Evolutionary conservation across 2,329 filamentous ascomycete genomes (phyloP).

Genomic region (Fusarium avenaceum): DNA sequence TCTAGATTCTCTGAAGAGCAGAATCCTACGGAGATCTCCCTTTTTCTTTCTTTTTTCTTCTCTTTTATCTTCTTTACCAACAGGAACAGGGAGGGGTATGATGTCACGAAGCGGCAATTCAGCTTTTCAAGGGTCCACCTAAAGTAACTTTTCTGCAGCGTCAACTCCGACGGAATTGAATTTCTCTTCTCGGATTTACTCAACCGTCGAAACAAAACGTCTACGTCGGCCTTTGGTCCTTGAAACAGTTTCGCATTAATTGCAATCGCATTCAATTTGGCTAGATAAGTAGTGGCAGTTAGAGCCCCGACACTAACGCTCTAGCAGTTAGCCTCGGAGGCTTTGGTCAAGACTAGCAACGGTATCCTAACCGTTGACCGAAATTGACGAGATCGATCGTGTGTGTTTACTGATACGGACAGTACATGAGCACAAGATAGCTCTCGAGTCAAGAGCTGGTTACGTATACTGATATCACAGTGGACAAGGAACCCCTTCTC

Average conservation of each 20-base stretch:
- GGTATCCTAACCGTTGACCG: background rate
- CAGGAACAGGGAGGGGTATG: background rate
- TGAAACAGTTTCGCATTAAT: background rate
- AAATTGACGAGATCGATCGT: background rate
- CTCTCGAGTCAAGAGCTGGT: background rate
- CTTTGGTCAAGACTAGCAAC: background rate
- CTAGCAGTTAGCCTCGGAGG: slow-evolving; percentile 13
- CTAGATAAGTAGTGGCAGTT: background rate
- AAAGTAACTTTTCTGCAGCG: background rate
- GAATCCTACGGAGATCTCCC: background rate
- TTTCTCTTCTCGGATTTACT: background rate
- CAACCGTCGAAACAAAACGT: background rate
- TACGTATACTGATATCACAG: background rate
- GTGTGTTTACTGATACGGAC: background rate
- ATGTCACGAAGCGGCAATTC: slow-evolving; percentile 1
- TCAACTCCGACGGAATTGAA: background rate
- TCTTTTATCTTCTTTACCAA: background rate
- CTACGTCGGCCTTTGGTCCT: background rate
- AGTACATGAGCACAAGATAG: background rate
- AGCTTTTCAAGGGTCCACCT: background rate
- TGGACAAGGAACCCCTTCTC: background rate
- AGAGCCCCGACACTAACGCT: slow-evolving; percentile 1
- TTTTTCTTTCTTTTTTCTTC: background rate
- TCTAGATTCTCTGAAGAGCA: background rate
- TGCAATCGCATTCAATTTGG: background rate